These are phyloP conservation scores for Colletotrichum echinochloae DNA, from an alignment of 2,329 filamentous ascomycete genomes.

Conservation along the genomic window DNA sequence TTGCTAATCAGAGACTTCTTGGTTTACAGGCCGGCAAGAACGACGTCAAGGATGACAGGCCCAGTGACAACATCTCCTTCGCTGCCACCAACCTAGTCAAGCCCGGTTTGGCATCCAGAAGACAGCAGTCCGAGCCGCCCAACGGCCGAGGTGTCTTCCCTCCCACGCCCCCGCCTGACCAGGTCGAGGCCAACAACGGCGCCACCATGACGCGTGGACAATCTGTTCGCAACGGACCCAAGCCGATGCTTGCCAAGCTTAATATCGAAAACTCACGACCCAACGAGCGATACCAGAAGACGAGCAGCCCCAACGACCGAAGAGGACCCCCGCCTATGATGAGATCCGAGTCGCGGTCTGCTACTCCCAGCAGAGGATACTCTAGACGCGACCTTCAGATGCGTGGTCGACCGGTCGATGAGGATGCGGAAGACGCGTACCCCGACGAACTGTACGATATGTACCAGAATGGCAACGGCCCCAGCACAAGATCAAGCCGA, in stretches of 20 bases:
- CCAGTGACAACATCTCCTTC: conserved; percentile 86
- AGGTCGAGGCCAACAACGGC: conserved; percentile 68
- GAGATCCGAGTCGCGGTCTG: conserved; percentile 57
- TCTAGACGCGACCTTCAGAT: conserved; percentile 43
- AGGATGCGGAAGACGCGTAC: conserved; percentile 72
- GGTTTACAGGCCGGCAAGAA: conserved; percentile 60
- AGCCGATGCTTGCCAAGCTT: conserved; percentile 71
- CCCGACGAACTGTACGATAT: conserved; percentile 78
- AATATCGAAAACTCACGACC: conserved; percentile 67
- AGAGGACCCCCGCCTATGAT: conserved; percentile 46
- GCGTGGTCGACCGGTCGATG: conserved; percentile 45
- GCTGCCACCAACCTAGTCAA: conserved; percentile 95
- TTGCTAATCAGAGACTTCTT: conserved; percentile 44
- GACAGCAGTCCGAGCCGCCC: conserved; percentile 88
- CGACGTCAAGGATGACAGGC: conserved; percentile 80
- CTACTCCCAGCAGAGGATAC: conserved; percentile 53
- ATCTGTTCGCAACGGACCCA: conserved; percentile 72
- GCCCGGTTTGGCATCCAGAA: conserved; percentile 81
- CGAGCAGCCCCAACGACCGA: conserved; percentile 55
- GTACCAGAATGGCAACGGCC: conserved; percentile 58
- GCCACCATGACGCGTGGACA: conserved; percentile 63
- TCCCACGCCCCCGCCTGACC: conserved; percentile 97
- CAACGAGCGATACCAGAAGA: conserved; percentile 67
- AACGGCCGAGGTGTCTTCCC: conserved; percentile 84
- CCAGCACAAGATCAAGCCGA: conserved; percentile 55